phyloP scores from a whole-genome alignment of 805 yeast genomes.

The Wickerhamiella shivajii region DNA sequence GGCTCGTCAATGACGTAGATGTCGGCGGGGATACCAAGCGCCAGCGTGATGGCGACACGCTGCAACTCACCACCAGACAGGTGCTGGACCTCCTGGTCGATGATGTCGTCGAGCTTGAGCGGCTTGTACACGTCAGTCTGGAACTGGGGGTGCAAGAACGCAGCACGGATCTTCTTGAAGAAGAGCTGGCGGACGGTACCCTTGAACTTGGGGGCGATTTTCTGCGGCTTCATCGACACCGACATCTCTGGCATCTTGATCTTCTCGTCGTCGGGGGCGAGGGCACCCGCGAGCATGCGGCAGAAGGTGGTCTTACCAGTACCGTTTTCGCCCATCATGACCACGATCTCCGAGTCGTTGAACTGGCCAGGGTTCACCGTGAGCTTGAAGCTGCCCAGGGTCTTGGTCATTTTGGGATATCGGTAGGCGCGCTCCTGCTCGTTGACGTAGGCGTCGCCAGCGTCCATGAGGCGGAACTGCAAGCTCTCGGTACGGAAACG shows the following conservation, averaged over 20 bases:
- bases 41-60: conserved; percentile 93
- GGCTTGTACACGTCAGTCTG: conserved; percentile 98
- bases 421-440: conserved; percentile 68
- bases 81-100: conserved; percentile 95
- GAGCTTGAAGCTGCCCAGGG: conserved; percentile 92
- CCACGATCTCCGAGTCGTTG: conserved; percentile 91
- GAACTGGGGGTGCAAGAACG: conserved; percentile 92
- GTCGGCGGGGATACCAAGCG: conserved; percentile 91
- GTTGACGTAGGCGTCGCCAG: conserved; percentile 56
- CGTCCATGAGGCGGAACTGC: conserved; percentile 85
- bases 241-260: conserved; percentile 70
- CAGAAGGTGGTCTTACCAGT: conserved; percentile 98
- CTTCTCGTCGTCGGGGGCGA: conserved; percentile 65
- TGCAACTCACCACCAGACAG: conserved; percentile 99
- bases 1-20: conserved; percentile 97
- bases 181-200: conserved; percentile 98
- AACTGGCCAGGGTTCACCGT: conserved; percentile 75
- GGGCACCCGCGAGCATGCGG: conserved; percentile 85
- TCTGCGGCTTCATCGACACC: conserved; percentile 97
- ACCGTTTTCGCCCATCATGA: conserved; percentile 99
- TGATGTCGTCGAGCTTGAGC: conserved; percentile 77
- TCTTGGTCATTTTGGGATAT: conserved; percentile 75
- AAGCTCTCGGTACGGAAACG: conserved; percentile 92
- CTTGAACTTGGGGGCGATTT: conserved; percentile 95
- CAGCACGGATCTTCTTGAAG: conserved; percentile 88